Percentiles rank a stretch among this genome's conserved stretches.
Conservation (phyloP, 108 stramenopile genomes). For the Skeletonema marinoi region DNA sequence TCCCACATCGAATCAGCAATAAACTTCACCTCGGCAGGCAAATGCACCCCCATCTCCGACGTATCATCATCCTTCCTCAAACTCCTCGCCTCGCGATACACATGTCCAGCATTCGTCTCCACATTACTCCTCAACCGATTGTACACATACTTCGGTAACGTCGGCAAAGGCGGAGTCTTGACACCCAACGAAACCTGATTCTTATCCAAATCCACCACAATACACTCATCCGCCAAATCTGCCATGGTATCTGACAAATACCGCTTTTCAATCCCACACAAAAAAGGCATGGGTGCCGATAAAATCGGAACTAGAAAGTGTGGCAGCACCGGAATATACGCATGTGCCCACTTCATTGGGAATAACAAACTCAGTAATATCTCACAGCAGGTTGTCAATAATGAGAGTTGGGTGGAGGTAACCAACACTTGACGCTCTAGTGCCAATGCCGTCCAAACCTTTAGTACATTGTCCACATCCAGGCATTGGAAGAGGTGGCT, state of each 20-base stretch:
- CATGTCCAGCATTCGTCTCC: slow-evolving; percentile 71
- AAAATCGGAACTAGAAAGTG: slow-evolving; percentile 81
- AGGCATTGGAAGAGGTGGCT: slow-evolving; percentile 90
- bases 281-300: slow-evolving; percentile 90
- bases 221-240: slow-evolving; percentile 77
- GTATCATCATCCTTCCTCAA: slow-evolving; percentile 49
- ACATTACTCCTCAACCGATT: slow-evolving; percentile 63
- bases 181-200: slow-evolving; percentile 73
- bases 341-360: slow-evolving; percentile 94
- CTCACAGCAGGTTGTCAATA: slow-evolving; percentile 92
- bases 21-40: slow-evolving; percentile 20
- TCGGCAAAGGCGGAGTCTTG: slow-evolving; percentile 60
- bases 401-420: slow-evolving; percentile 79
- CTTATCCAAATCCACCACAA: slow-evolving; percentile 90
- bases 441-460: slow-evolving; percentile 77
- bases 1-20: slow-evolving; percentile 63
- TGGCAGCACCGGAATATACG: slow-evolving; percentile 88
- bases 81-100: slow-evolving; percentile 78
- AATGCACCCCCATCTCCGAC: slow-evolving; percentile 26
- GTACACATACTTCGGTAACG: slow-evolving; percentile 70
- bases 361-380: slow-evolving; percentile 92
- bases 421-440: slow-evolving; percentile 89
- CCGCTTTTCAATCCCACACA: slow-evolving; percentile 84
- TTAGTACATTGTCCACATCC: slow-evolving; percentile 77
- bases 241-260: slow-evolving; percentile 71